Percentiles rank a stretch among this genome's conserved stretches.
These are phyloP conservation scores for Gracilaria domingensis DNA, from an alignment of 23 red algal species.

Conservation along the genomic window DNA sequence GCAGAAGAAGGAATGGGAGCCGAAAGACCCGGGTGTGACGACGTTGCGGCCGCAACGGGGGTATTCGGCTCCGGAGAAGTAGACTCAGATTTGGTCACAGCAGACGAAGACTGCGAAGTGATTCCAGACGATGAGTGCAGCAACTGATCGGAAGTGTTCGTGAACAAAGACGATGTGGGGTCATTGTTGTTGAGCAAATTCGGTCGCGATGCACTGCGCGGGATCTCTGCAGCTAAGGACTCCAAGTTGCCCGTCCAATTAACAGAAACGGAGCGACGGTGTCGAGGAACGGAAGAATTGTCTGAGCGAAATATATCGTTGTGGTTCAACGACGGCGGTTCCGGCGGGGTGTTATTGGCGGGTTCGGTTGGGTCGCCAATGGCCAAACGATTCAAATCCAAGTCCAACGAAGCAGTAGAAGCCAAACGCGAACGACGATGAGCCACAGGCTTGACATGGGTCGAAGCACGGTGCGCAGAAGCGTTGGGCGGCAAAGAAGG, in stretches of 20 bases:
- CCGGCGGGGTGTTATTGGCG: background rate
- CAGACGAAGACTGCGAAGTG: slow-evolving; percentile 20
- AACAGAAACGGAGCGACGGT: slow-evolving; percentile 65
- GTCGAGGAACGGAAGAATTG: slow-evolving; percentile 4
- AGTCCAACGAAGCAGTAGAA: slow-evolving; percentile 62
- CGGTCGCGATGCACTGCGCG: slow-evolving; percentile 40
- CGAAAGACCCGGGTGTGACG: background rate
- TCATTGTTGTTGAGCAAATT: slow-evolving; percentile 26
- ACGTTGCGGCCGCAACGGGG: background rate
- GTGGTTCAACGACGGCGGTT: background rate
- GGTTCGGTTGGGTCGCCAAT: background rate
- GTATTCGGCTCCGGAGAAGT: slow-evolving; percentile 16
- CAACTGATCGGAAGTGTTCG: slow-evolving; percentile 20
- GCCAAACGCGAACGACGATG: slow-evolving; percentile 54
- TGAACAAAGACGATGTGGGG: slow-evolving; percentile 12
- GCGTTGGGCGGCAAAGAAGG: background rate
- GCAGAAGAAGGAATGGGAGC: background rate
- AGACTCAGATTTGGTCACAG: background rate
- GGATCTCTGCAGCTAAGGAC: slow-evolving; percentile 23
- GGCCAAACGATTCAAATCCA: slow-evolving; percentile 48
- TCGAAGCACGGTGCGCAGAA: slow-evolving; percentile 2
- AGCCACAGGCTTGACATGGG: slow-evolving; percentile 9
- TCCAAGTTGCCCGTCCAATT: slow-evolving; percentile 68
- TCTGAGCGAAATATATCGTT: slow-evolving; percentile 1
- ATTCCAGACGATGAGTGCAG: slow-evolving; percentile 30